Percentiles rank a stretch among this genome's conserved stretches.
phyloP scores from a whole-genome alignment of 2,329 filamentous ascomycete genomes.

The Cladobotryum protrusum region DNA sequence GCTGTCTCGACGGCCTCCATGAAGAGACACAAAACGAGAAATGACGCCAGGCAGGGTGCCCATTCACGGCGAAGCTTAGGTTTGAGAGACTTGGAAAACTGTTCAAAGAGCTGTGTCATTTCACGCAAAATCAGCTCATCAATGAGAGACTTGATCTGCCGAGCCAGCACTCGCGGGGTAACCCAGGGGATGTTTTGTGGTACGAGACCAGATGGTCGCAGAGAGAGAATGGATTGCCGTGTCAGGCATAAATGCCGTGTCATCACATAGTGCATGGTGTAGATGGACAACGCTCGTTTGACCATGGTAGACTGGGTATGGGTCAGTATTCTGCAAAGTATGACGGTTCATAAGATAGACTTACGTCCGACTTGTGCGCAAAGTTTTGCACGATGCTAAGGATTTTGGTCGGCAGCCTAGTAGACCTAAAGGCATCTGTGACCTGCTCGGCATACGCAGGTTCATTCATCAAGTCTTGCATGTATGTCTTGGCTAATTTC shows the following conservation, averaged over 20 bases:
- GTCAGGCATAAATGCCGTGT: constrained; percentile 50
- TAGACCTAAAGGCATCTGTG: constrained; percentile 41
- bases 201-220: constrained; percentile 37
- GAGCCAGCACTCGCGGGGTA: constrained; percentile 48
- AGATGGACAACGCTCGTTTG: constrained; percentile 46
- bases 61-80: constrained; percentile 47
- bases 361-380: constrained; percentile 38
- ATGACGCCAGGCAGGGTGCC: constrained; percentile 51
- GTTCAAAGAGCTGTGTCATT: constrained; percentile 45
- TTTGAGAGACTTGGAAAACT: constrained; percentile 48
- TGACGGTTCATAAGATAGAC: constrained; percentile 11
- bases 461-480: constrained; percentile 43
- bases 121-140: constrained; percentile 50
- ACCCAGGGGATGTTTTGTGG: constrained; percentile 39
- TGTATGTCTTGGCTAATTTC: constrained; percentile 42
- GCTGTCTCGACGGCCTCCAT: constrained; percentile 52
- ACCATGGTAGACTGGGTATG: constrained; percentile 40
- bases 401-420: constrained; percentile 40
- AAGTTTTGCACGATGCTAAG: constrained; percentile 44
- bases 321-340: not conserved
- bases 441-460: constrained; percentile 44
- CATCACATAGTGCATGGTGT: constrained; percentile 53
- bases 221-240: constrained; percentile 32
- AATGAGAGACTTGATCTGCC: constrained; percentile 51
- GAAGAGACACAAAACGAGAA: constrained; percentile 51